Evolutionary conservation across 2,329 filamentous ascomycete genomes (phyloP), one percentile per base, ranked within the genome.

Genomic region (Sphaerulina vaccinii): DNA sequence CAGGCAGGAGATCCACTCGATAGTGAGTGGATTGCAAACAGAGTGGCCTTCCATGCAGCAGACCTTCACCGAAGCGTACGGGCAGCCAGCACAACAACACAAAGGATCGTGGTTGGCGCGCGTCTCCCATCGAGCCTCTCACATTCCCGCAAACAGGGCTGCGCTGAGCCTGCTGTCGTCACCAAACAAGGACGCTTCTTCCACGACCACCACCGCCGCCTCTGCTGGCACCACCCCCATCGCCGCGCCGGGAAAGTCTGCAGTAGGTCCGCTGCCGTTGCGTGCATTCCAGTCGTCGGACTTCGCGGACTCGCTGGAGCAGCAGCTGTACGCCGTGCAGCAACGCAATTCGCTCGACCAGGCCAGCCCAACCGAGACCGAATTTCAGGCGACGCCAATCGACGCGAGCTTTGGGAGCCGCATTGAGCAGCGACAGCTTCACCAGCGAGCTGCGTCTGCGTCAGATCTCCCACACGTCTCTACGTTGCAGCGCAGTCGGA

Each of bases 361-460:
- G 15, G 45, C 51, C 33, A 60, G 56, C 36, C 60, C 58, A 9
- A 48, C 54, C 38, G 63, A 63, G 39, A 65, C 62, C 48, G 64
- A 66, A 44, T 64, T 66, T 49, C 57, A 52, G 18, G 59, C 57
- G 33, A 66, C 65, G 32, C 65, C 65, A 19, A 67, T 67, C 35
- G 65, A 68, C 56, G 53, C 60, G 44, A 65, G 53, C 57, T 66
- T 67, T 51, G 62, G 62, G 19, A 61, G 59, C 27, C 53, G 63
- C 40, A 27, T 37, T 23, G 43, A 48, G 32, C 43, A 29, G 36
- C 45, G 38, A 36, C 27, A 21, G 16, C 16, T 6, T 18, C 44
- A 47, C 38, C 49, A 38, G 35, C 35, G 13, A 6, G 35, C 38
- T n/a, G 43, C 48, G 19, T 13, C 51, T 16, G 36, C 42, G 23